A percentile compares a stretch with the other conserved stretches of the same genome.
Conservation (phyloP, 1,139 yeast genomes). For the Blastobotrys illinoisensis region DNA sequence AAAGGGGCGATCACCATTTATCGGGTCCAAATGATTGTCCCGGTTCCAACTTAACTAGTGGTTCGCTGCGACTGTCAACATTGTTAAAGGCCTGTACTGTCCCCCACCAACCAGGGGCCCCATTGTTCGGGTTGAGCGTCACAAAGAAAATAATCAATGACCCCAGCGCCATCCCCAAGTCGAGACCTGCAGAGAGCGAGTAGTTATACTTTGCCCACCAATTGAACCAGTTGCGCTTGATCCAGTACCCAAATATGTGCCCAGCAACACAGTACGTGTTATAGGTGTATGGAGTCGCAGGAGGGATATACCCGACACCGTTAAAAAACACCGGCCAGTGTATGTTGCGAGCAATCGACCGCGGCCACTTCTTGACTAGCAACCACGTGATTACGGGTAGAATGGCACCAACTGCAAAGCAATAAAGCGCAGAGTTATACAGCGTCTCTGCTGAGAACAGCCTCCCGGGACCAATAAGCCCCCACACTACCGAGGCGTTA, state of each 20-base stretch:
- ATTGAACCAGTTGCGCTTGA: slow-evolving; percentile 46
- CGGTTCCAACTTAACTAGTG: slow-evolving; percentile 16
- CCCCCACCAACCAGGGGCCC: slow-evolving; percentile 58
- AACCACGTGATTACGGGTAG: slow-evolving; percentile 45
- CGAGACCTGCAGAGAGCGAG: slow-evolving; percentile 53
- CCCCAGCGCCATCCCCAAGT: slow-evolving; percentile 51
- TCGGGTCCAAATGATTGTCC: slow-evolving; percentile 29
- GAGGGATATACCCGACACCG: slow-evolving; percentile 47
- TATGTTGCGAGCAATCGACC: slow-evolving; percentile 39
- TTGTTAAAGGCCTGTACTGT: slow-evolving; percentile 24
- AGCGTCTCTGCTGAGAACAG: slow-evolving; percentile 37
- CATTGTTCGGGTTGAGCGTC: slow-evolving; percentile 34
- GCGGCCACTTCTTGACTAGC: slow-evolving; percentile 45
- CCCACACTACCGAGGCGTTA: slow-evolving; percentile 60
- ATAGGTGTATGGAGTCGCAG: slow-evolving; percentile 49
- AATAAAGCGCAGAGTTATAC: slow-evolving; percentile 40
- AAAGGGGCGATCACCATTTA: slow-evolving; percentile 17
- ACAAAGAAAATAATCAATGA: slow-evolving; percentile 45
- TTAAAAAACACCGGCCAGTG: slow-evolving; percentile 50
- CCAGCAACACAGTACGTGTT: slow-evolving; percentile 47
- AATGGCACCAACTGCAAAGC: slow-evolving; percentile 44
- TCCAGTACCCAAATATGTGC: slow-evolving; percentile 45
- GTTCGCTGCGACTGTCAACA: slow-evolving; percentile 21
- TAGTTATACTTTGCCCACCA: slow-evolving; percentile 69
- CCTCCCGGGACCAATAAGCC: slow-evolving; percentile 55